Base-by-base conservation (phyloP, 148 eudicot species). In the Chenopodium quinoa region DNA sequence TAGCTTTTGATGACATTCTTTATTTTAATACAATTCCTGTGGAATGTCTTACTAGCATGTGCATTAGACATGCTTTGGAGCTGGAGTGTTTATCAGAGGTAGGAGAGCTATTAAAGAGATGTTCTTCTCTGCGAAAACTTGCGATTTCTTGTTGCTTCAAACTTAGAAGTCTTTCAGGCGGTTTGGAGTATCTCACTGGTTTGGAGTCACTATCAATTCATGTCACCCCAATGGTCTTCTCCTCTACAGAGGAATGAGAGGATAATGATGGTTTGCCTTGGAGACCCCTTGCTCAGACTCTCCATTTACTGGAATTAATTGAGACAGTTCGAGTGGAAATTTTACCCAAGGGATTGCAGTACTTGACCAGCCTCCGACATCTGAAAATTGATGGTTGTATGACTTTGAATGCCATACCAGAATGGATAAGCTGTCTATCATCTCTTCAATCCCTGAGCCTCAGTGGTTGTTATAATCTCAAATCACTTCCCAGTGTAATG, bases 351-450 rank as follows among this genome's bases (percentile, higher is more conserved):
- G 78, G 85, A 23, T 65, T 83, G 73, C 60, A 48, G 48, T 37
- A 78, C 70, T 40, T 83, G 34, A 78, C 78, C 56, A 22, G 58
- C 68, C 85, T 37, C 40, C 40, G 7, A 37, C 40, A 47, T 50
- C 71, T 83, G n/a, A 12, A 1, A 13, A 73, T 79, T 27, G 5
- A 0, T 13, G 9, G 16, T 68, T 74, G 81, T 65, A 14, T 8
- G 14, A 19, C 37, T 14, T 66, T 83, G 78, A 73, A 44, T 52
- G 78, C 27, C 23, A 10, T 83, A 62, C 85, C 78, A 16, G 85
- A 83, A 66, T 83, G 81, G 85, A 78, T 78, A 7, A 65, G 78
- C 67, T 58, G 80, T 67, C 37, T 83, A 23, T 29, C 40, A 2
- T 78, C 81, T 73, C 81, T 83, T 37, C 58, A 73, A 69, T 25